Percentiles rank a stretch among this genome's conserved stretches.
Evolutionary conservation across 768 basidiomycete genomes (phyloP).

Genomic region (Tulasnella sp.): DNA sequence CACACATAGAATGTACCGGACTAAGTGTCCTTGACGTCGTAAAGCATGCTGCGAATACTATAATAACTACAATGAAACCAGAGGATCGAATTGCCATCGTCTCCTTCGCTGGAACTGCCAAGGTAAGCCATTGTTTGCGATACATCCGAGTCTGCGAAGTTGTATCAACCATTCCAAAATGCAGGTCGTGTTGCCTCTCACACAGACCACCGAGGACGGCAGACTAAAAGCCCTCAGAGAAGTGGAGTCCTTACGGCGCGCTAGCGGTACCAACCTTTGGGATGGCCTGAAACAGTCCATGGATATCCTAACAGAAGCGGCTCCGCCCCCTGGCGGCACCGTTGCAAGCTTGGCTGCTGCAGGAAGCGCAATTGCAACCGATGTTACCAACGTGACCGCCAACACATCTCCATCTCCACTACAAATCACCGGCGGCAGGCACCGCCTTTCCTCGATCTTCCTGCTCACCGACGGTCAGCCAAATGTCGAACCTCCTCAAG

Average conservation of each 20-base stretch:
- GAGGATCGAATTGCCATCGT: slow-evolving; percentile 36
- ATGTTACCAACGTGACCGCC: background rate
- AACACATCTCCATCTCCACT: background rate
- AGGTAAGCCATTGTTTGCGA: background rate
- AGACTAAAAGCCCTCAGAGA: slow-evolving; percentile 20
- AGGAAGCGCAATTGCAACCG: no score
- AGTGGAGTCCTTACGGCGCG: slow-evolving; percentile 26
- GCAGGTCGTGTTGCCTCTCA: background rate
- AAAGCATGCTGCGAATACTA: slow-evolving; percentile 36
- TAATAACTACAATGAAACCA: slow-evolving; percentile 30
- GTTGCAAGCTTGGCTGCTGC: background rate
- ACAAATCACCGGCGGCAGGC: background rate
- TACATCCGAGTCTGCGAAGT: no score
- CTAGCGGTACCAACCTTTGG: slow-evolving; percentile 35
- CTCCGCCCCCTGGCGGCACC: background rate
- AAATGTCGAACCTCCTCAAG: slow-evolving; percentile 35
- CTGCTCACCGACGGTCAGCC: slow-evolving; percentile 36
- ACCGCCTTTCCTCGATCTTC: slow-evolving; percentile 37
- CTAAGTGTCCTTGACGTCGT: slow-evolving; percentile 17
- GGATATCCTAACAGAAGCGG: slow-evolving; percentile 27
- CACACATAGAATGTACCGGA: no score
- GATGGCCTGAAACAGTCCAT: slow-evolving; percentile 36
- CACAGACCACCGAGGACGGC: background rate
- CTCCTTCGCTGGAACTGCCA: slow-evolving; percentile 27
- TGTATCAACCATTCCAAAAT: no score